These are phyloP conservation scores for Calonectria crousiana DNA, from an alignment of 2,329 filamentous ascomycete genomes.

Conservation along the genomic window DNA sequence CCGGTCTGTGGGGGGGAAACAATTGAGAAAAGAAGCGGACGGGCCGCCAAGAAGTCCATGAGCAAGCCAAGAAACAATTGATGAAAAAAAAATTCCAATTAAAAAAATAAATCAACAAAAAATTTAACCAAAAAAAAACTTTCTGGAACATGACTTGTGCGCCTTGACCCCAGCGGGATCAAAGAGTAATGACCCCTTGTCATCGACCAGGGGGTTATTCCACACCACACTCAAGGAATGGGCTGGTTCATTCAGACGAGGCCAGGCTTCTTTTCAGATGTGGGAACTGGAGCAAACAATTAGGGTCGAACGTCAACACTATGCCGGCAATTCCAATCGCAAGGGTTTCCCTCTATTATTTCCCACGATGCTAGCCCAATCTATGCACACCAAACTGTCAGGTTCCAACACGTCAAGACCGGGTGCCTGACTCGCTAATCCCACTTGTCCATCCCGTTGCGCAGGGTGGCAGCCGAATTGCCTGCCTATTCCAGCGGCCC, in stretches of 20 bases:
- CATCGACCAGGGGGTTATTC: constrained; percentile 37
- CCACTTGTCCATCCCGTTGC: neutral
- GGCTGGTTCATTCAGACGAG: constrained; percentile 12
- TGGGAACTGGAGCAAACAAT: constrained; percentile 13
- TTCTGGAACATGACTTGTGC: constrained; percentile 19
- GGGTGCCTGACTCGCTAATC: neutral
- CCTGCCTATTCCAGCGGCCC: constrained; percentile 15
- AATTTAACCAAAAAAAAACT: constrained; percentile 14
- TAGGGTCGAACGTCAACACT: constrained; percentile 8
- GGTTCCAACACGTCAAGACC: constrained; percentile 12
- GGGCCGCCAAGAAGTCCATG: constrained; percentile 19
- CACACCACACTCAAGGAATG: constrained; percentile 31
- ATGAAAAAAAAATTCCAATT: neutral
- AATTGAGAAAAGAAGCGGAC: constrained; percentile 34
- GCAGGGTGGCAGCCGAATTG: neutral
- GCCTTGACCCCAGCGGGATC: constrained; percentile 16
- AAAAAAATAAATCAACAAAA: neutral
- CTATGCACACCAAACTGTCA: constrained; percentile 1
- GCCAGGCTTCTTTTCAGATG: constrained; percentile 16
- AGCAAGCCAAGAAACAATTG: constrained; percentile 11
- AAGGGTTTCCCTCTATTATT: constrained; percentile 15
- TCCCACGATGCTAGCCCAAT: constrained; percentile 32
- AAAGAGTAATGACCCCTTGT: constrained; percentile 30
- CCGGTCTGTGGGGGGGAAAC: constrained; percentile 23
- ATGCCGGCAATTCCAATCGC: constrained; percentile 17